Evolutionary conservation across 345 rosid genomes (phyloP), one percentile per base, ranked within the genome.

Genomic region (Rubroshorea leprosula): DNA sequence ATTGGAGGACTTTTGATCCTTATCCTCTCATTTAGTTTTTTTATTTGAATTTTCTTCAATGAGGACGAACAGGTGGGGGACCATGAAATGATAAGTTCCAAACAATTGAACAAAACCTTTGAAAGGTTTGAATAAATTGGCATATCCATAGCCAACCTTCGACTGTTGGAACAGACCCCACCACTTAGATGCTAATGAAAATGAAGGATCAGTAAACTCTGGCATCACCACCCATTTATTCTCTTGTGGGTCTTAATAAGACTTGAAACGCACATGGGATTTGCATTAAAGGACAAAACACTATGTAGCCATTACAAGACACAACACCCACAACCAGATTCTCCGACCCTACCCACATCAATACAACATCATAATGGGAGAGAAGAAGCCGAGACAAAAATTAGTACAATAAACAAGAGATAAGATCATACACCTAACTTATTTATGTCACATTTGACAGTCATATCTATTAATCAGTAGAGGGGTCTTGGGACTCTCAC

Each of bases 371-470:
- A 53, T 25, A 10, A 61, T 22, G 55, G 64, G 17, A 16, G 44
- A 25, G 17, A 19, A 5, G 12, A 19, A 27, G 16, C 47, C 15
- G 18, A 29, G 9, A 41, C 12, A 41, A 41, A 41, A 41, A 6
- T 2, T 41, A 6, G 16, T 2, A 41, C 3, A 45, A 0, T 10
- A 24, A 47, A 44, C 4, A 17, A n/a, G 22, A 25, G 6, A 21
- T 43, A 12, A 20, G 29, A 13, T 21, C 23, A 44, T 6, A 44
- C 45, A 67, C 31, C 72, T 53, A 66, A 59, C 49, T 70, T 73
- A 65, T 75, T 71, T 70, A 70, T 73, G 17, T n/a, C n/a, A n/a
- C n/a, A n/a, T n/a, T n/a, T 48, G 23, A 73, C 74, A 79, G 65
- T 67, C 74, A 35, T 51, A 63, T 52, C 47, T 46, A 25, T n/a